Percentiles rank a stretch among this genome's conserved stretches.
These are phyloP conservation scores for Didymella arachidicola DNA, from an alignment of 2,329 filamentous ascomycete genomes.

Conservation along the genomic window DNA sequence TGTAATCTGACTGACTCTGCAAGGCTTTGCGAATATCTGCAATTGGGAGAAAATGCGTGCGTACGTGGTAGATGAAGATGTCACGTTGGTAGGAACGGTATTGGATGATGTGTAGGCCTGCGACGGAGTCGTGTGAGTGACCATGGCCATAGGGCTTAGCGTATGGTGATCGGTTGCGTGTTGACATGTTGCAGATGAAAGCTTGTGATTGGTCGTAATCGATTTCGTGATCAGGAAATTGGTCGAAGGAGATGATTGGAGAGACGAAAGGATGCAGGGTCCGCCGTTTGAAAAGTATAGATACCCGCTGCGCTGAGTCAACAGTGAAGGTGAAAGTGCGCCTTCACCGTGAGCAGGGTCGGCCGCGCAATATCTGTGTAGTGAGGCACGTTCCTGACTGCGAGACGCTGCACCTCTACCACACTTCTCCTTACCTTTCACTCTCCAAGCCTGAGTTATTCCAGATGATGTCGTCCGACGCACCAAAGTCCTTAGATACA, in stretches of 20 bases:
- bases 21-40: conserved; percentile 9
- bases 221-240: neutral
- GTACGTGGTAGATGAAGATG: conserved; percentile 35
- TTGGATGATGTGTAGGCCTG: conserved; percentile 11
- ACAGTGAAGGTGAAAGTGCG: conserved; percentile 7
- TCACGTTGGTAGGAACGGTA: conserved; percentile 28
- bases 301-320: neutral
- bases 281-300: neutral
- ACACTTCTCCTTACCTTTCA: too few relatives aligned
- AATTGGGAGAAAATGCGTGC: conserved; percentile 17
- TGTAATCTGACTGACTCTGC: conserved; percentile 18
- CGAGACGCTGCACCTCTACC: too few relatives aligned
- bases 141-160: neutral
- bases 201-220: neutral
- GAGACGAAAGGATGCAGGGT: neutral
- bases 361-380: too few relatives aligned
- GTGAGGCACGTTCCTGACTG: too few relatives aligned
- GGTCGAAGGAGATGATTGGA: neutral
- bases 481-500: too few relatives aligned
- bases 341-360: conserved; percentile 7
- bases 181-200: neutral
- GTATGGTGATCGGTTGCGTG: neutral
- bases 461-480: too few relatives aligned
- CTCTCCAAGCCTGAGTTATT: too few relatives aligned
- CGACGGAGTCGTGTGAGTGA: neutral